Conservation (phyloP, 441 rosid genomes). For the Pelargonium citronellum region DNA sequence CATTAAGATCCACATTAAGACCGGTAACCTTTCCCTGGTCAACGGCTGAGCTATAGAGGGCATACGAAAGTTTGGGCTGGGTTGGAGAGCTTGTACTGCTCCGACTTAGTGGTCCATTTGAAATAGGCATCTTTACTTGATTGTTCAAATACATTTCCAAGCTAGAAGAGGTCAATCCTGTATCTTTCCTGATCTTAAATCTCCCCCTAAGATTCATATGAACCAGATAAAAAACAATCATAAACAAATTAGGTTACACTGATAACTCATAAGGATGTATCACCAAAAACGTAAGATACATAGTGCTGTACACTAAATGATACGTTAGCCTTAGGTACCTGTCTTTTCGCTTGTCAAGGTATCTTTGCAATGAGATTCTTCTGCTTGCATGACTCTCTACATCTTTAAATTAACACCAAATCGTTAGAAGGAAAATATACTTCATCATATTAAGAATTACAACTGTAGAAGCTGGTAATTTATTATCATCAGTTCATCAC, state of each 20-base stretch:
- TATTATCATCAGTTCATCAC: too few relatives aligned
- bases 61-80: slow-evolving; percentile 34
- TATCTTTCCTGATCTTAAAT: slow-evolving; percentile 51
- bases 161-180: slow-evolving; percentile 36
- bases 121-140: slow-evolving; percentile 34
- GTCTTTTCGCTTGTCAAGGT: slow-evolving; percentile 71
- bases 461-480: too few relatives aligned
- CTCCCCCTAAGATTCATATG: slow-evolving; percentile 38
- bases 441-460: neutral
- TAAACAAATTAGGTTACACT: neutral
- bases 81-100: slow-evolving; percentile 37
- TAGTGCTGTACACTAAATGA: neutral
- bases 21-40: slow-evolving; percentile 34
- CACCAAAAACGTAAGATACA: neutral
- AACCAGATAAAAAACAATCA: slow-evolving; percentile 10
- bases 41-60: slow-evolving; percentile 34
- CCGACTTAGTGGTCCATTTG: slow-evolving; percentile 45
- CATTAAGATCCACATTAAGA: slow-evolving; percentile 59
- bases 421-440: slow-evolving; percentile 16
- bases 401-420: slow-evolving; percentile 37
- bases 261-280: slow-evolving; percentile 6
- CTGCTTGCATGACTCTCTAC: slow-evolving; percentile 63
- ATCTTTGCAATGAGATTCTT: slow-evolving; percentile 59
- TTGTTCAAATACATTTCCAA: slow-evolving; percentile 53
- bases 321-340: slow-evolving; percentile 37